Conservation (phyloP, 352 stramenopile genomes). For the Globisporangium radiosum region DNA sequence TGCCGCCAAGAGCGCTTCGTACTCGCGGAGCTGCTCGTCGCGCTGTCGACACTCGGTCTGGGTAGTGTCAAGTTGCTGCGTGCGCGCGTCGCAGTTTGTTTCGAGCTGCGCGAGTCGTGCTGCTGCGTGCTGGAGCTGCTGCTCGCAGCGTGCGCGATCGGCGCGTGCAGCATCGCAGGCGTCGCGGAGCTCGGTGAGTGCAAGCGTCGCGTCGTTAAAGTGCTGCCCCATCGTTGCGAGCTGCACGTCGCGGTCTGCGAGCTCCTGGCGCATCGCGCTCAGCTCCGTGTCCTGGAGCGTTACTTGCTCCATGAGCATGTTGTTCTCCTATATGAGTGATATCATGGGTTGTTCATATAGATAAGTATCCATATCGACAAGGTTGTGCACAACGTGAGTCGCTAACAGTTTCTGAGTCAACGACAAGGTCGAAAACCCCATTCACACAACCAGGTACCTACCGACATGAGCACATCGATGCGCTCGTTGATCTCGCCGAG, state of each 20-base stretch:
- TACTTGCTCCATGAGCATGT: conserved; percentile 76
- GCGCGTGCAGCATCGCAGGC: conserved; percentile 42
- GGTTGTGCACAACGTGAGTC: neutral
- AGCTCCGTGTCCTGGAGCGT: conserved; percentile 74
- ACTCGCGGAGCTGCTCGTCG: conserved; percentile 52
- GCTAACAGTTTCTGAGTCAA: neutral
- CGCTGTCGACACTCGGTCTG: conserved; percentile 26
- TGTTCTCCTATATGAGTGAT: conserved; percentile 44
- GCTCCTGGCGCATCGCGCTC: conserved; percentile 49
- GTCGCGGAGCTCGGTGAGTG: conserved; percentile 60
- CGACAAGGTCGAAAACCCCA: neutral
- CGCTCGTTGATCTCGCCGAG: conserved; percentile 69
- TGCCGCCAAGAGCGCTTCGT: conserved; percentile 49
- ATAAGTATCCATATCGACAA: too few species aligned
- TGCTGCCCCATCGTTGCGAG: conserved; percentile 65
- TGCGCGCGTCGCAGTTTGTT: conserved; percentile 37
- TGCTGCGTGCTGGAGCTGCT: conserved; percentile 64
- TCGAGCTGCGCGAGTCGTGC: conserved; percentile 59
- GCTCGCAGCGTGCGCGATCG: conserved; percentile 60
- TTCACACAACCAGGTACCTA: conserved; percentile 2
- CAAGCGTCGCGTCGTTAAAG: conserved; percentile 67
- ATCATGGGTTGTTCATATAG: neutral
- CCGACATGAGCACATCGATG: conserved; percentile 76
- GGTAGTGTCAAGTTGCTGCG: conserved; percentile 26
- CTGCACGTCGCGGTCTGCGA: conserved; percentile 60